Evolutionary conservation across 768 basidiomycete genomes (phyloP), one percentile per base, ranked within the genome.

Genomic region (Infundibulicybe gibba): DNA sequence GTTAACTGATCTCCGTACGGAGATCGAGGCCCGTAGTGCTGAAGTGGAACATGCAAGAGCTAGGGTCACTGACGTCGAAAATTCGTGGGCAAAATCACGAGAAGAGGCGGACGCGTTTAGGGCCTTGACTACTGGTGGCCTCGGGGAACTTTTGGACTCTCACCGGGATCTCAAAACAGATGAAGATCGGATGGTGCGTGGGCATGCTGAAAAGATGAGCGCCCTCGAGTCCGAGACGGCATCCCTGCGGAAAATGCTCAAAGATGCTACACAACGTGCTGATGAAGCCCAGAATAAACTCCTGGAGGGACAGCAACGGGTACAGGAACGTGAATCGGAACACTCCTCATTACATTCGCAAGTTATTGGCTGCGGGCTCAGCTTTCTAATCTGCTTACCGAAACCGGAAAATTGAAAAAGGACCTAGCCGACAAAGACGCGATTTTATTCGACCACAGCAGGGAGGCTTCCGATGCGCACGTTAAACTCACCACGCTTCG

Each of bases 71-170:
- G 90, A 94, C 45, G 83, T 86, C 37, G 94, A 97, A 68, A 92
- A 88, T 59, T 82, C 87, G 8, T 97, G 93, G 85, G 80, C 88
- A 19, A 89, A 92, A 63, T 91, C 92, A 37, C 82, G 93, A 12
- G 88, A 94, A 67, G 93, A 97, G 70, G 91, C 93, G 2, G 94
- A 97, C 62, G 82, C 87, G 2, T 83, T 94, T 64, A 76, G 93
- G 45, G 86, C 88, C 16, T 70, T 93, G 43, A 94, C 94, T 2
- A 95, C 91, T 2, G 83, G 85, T 40, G 79, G 85, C 57, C 77
- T 97, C 2, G 93, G 92, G 17, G 82, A 94, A 60, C 73, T 97
- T 15, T 72, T 97, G 40, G 90, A 94, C 60, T 84, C 87, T 2
- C 94, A 95, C 70, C 81, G 85, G 32, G 89, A 91, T 56, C 73